Evolutionary conservation across 805 yeast genomes (phyloP), one percentile per base, ranked within the genome.

Genomic region (Saccharomycopsis schoenii): DNA sequence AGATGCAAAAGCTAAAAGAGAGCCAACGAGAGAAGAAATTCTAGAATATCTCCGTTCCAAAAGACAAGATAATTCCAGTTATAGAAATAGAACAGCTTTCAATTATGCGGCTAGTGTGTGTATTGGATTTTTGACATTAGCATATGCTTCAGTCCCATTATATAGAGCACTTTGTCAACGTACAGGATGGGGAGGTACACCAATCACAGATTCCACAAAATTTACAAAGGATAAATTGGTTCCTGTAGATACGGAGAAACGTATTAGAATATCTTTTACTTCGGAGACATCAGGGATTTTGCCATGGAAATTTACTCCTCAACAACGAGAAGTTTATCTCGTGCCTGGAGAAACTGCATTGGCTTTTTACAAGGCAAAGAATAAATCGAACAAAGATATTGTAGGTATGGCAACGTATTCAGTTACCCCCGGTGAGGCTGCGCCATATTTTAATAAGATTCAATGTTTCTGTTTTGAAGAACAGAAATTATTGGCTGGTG

Each of bases 391-490:
- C 62, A 88, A 88, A 67, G 98, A 94, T 71, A 89, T 94, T 54
- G 89, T 94, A 59, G 99, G 99, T 8, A 94, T 94, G 96, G 99
- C 99, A 1, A 94, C 99, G 0, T 94, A 94, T 72, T 87, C 96
- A 4, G 97, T 94, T 57, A 83, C 96, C 0, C 99, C 99, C 0
- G 97, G 94, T 66, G 93, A 89, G 68, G 96, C 94, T 6, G 96
- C 98, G 0, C 97, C 90, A 4, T 94, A 93, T 73, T 94, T 94
- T 77, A 90, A 90, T 76, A 94, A 94, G 74, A 94, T 94, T 69
- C 99, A 94, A 73, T 94, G 99, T 73, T 94, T 94, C 75, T 94
- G 99, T 71, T 94, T 94, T 70, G 99, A 94, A 76, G 99, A 94
- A 72, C 99, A 94, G 73, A 82, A 89, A 72, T 77, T 94, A 65